Conservation (phyloP, 768 basidiomycete species). For the Tulasnella sp. region DNA sequence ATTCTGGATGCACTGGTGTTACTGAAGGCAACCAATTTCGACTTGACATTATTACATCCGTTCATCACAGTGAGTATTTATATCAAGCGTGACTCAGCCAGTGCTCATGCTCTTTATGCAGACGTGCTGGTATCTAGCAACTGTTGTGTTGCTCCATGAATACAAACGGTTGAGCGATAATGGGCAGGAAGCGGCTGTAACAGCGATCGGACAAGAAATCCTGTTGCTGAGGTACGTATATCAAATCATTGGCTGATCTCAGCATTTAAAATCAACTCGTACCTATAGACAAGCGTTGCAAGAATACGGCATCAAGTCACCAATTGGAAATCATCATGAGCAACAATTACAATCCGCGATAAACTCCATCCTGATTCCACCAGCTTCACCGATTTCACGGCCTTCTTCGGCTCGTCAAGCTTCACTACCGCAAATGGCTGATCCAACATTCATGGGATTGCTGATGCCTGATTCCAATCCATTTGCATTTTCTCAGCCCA, state of each 20-base stretch:
- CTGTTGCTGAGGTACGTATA: slow-evolving; percentile 10
- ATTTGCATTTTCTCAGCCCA: too few species aligned
- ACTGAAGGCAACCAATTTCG: slow-evolving; percentile 5
- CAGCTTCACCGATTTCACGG: too few species aligned
- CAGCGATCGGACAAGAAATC: slow-evolving; percentile 1
- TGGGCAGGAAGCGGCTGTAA: background rate
- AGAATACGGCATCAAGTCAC: slow-evolving; percentile 5
- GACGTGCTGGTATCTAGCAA: slow-evolving; percentile 13
- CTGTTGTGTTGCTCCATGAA: slow-evolving; percentile 9
- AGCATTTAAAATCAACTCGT: background rate
- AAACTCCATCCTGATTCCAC: too few species aligned
- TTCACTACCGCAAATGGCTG: too few species aligned
- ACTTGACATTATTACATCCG: slow-evolving; percentile 6
- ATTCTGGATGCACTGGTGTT: slow-evolving; percentile 9
- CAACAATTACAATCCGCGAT: too few species aligned
- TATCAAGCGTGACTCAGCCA: background rate
- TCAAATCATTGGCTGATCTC: background rate
- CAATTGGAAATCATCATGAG: slow-evolving; percentile 4
- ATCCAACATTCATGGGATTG: too few species aligned
- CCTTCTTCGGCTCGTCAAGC: too few species aligned
- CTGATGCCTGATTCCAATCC: too few species aligned
- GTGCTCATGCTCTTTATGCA: background rate
- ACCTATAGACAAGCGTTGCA: background rate
- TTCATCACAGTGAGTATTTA: slow-evolving; percentile 4
- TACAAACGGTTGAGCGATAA: background rate